Conservation (phyloP, 176 grass and related monocot species). For the Zizania latifolia region DNA sequence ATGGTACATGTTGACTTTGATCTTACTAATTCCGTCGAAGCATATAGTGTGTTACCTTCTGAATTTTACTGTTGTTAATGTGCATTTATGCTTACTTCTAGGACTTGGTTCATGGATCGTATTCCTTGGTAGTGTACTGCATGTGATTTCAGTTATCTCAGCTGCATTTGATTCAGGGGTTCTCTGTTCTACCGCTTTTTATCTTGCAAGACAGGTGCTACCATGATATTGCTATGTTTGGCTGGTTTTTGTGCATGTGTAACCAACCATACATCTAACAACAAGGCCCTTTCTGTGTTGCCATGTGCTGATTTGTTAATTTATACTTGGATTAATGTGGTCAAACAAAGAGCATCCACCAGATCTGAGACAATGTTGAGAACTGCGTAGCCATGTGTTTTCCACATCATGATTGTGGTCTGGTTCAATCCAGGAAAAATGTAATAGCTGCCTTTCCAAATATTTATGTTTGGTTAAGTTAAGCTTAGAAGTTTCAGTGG, state of each 20-base stretch:
- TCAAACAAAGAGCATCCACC: neutral
- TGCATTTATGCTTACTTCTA: neutral
- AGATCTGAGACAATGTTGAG: neutral
- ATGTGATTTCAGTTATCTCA: neutral
- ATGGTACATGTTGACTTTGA: neutral
- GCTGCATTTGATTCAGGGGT: neutral
- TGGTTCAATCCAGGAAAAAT: neutral
- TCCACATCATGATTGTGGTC: neutral
- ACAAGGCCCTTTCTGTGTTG: neutral
- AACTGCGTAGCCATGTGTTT: neutral
- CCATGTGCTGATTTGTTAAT: neutral
- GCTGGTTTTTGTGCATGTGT: neutral
- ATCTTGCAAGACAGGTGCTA: neutral
- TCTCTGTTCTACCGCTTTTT: neutral
- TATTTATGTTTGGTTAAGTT: neutral
- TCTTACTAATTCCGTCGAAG: neutral
- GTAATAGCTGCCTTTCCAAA: neutral
- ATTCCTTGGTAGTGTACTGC: neutral
- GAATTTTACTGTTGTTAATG: neutral
- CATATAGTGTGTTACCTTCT: neutral
- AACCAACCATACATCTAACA: neutral
- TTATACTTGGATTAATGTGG: neutral
- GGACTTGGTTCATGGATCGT: neutral
- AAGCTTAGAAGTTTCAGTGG: neutral
- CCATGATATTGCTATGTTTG: neutral